A percentile compares a stretch with the other conserved stretches of the same genome.
Conservation (phyloP, 352 stramenopile species). For the Phytophthora quininea region DNA sequence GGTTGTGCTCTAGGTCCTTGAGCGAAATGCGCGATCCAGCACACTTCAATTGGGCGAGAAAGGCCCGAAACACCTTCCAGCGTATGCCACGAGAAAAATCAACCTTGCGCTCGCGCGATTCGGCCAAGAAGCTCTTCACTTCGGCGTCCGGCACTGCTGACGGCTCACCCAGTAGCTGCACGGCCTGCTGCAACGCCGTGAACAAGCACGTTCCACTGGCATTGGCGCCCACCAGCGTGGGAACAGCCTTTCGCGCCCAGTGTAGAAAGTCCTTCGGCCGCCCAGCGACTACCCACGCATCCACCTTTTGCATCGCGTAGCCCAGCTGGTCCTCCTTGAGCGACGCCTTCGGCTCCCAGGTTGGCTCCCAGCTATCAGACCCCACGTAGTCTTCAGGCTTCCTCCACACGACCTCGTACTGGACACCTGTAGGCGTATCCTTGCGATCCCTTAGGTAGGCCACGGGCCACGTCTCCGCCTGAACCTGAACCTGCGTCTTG, state of each 20-base stretch:
- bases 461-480: background rate
- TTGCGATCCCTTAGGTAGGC: background rate
- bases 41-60: slow-evolving; percentile 1
- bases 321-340: background rate
- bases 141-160: background rate
- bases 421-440: too few relatives aligned
- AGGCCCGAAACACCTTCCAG: slow-evolving; percentile 9
- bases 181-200: background rate
- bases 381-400: background rate
- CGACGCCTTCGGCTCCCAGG: background rate
- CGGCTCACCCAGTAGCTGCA: background rate
- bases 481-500: background rate
- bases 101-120: background rate
- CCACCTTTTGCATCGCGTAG: background rate
- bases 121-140: background rate
- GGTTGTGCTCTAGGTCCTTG: slow-evolving; percentile 4
- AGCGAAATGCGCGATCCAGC: slow-evolving; percentile 4
- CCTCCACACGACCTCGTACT: too few relatives aligned
- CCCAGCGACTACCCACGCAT: background rate
- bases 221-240: slow-evolving; percentile 12
- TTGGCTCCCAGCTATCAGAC: background rate
- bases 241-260: background rate
- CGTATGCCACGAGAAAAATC: slow-evolving; percentile 9
- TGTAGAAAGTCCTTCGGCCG: background rate
- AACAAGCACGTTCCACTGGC: slow-evolving; percentile 4